Evolutionary conservation across 1,139 yeast species (phyloP).

Genomic region (Suhomyces guaymorum): DNA sequence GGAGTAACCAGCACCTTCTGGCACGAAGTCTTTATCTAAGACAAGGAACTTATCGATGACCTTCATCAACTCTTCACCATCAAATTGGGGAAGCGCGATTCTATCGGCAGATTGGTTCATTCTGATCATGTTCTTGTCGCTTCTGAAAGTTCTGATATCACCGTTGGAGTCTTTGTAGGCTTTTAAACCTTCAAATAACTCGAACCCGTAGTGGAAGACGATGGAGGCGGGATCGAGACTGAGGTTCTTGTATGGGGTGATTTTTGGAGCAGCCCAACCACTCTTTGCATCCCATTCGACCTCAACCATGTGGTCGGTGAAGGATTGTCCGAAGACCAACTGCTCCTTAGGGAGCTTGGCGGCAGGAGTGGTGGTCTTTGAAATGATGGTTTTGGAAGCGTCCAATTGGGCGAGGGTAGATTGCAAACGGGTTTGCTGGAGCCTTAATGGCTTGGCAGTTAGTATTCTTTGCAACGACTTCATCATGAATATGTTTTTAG

Average conservation of each 20-base stretch:
- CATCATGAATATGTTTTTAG: too few relatives aligned
- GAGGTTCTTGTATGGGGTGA: conserved; percentile 40
- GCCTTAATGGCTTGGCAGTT: conserved; percentile 5
- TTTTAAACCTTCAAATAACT: conserved; percentile 33
- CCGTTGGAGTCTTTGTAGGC: conserved; percentile 33
- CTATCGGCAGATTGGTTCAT: conserved; percentile 41
- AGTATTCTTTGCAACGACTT: conserved; percentile 8
- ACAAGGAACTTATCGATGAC: conserved; percentile 35
- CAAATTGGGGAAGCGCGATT: conserved; percentile 40
- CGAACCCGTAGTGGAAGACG: conserved; percentile 33
- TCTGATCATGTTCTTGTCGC: conserved; percentile 41
- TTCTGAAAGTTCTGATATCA: conserved; percentile 40
- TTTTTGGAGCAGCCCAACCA: conserved; percentile 43
- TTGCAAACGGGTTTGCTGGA: conserved; percentile 11
- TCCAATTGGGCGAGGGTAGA: conserved; percentile 52
- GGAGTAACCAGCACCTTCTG: conserved; percentile 29
- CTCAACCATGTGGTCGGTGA: conserved; percentile 59
- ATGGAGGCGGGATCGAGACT: conserved; percentile 28
- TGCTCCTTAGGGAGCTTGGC: conserved; percentile 68
- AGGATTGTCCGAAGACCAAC: conserved; percentile 81
- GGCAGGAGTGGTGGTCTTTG: conserved; percentile 62
- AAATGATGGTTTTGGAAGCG: conserved; percentile 64
- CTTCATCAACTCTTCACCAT: conserved; percentile 38
- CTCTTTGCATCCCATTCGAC: conserved; percentile 35
- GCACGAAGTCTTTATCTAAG: conserved; percentile 33